Percentiles rank a stretch among this genome's conserved stretches.
Conservation (phyloP, 2,329 filamentous ascomycete species). For the Helicocarpus griseus region DNA sequence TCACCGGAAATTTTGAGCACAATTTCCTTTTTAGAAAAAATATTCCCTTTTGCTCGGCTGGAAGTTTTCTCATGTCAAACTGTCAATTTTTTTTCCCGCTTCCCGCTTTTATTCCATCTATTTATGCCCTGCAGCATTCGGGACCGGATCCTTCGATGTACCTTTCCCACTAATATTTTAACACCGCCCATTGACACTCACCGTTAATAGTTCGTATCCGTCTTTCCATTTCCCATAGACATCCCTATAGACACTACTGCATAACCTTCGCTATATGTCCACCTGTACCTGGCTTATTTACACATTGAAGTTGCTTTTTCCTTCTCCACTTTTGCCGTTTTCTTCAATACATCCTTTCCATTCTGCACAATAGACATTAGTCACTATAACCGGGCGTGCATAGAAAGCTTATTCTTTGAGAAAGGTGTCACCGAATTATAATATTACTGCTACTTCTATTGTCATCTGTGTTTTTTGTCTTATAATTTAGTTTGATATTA, state of each 20-base stretch:
- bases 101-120: not conserved
- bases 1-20: no score
- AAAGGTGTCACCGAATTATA: not conserved
- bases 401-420: not conserved
- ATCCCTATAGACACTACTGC: not conserved
- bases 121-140: not conserved
- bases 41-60: not conserved
- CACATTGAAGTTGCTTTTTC: not conserved
- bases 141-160: not conserved
- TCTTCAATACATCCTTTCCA: not conserved
- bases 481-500: not conserved
- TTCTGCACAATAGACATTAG: not conserved
- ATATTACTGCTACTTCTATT: no score
- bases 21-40: not conserved
- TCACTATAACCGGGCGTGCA: not conserved
- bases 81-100: not conserved
- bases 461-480: not conserved
- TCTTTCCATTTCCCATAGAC: not conserved
- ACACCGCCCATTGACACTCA: not conserved
- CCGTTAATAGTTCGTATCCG: not conserved
- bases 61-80: not conserved
- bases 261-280: not conserved
- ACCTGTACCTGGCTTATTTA: not conserved
- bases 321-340: not conserved
- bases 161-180: not conserved